phyloP scores from a whole-genome alignment of 108 stramenopile species.

The Skeletonema potamos region DNA sequence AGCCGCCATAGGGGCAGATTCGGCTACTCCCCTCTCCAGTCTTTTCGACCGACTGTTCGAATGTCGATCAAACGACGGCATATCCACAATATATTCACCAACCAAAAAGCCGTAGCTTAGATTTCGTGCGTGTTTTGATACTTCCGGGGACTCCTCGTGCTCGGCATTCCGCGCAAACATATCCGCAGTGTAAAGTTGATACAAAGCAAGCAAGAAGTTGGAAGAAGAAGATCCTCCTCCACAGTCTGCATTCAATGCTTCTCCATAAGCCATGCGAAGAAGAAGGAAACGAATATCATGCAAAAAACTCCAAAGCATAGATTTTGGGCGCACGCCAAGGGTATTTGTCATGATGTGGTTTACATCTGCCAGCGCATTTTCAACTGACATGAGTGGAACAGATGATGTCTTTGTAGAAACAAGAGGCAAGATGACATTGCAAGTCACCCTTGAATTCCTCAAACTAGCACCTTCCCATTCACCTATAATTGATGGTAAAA shows the following conservation, averaged over 20 bases:
- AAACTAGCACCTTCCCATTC: slow-evolving; percentile 89
- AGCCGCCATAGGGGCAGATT: slow-evolving; percentile 77
- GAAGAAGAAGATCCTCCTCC: slow-evolving; percentile 85
- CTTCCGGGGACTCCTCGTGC: slow-evolving; percentile 62
- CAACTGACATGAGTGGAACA: slow-evolving; percentile 73
- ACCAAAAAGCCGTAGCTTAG: slow-evolving; percentile 73
- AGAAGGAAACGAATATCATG: slow-evolving; percentile 79
- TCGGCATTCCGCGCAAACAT: slow-evolving; percentile 74
- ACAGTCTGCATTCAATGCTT: slow-evolving; percentile 74
- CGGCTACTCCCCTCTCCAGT: slow-evolving; percentile 64
- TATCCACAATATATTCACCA: slow-evolving; percentile 54
- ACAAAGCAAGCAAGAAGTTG: slow-evolving; percentile 63
- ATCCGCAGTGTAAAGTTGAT: slow-evolving; percentile 72
- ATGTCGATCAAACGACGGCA: slow-evolving; percentile 38
- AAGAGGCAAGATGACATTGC: slow-evolving; percentile 83
- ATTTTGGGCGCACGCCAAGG: slow-evolving; percentile 68
- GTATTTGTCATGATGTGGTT: slow-evolving; percentile 61
- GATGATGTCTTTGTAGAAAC: slow-evolving; percentile 71
- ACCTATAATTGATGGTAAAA: not conserved
- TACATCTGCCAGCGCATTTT: slow-evolving; percentile 69
- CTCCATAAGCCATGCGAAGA: slow-evolving; percentile 78
- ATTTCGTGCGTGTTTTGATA: slow-evolving; percentile 58
- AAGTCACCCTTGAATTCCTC: slow-evolving; percentile 77
- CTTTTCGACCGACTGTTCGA: slow-evolving; percentile 24
- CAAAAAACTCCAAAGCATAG: slow-evolving; percentile 75